Percentiles rank a stretch among this genome's conserved stretches.
These are phyloP conservation scores for Macadamia tetraphylla DNA, from an alignment of 164 flowering plant species.

Conservation along the genomic window DNA sequence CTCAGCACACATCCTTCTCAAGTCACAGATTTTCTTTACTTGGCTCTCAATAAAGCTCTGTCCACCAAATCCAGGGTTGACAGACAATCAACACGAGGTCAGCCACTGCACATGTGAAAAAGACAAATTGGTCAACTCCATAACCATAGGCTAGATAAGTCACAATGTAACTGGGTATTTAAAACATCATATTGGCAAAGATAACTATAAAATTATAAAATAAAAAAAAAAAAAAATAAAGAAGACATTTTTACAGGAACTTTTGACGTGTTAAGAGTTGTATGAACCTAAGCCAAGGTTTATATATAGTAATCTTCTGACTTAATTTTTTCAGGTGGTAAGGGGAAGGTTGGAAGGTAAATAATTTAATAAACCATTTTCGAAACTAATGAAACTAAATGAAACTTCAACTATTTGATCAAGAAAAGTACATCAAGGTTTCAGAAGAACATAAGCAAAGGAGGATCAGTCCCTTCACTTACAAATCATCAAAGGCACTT, in stretches of 20 bases:
- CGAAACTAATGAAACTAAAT: neutral
- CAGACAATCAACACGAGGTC: slow-evolving; percentile 96
- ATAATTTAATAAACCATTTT: neutral
- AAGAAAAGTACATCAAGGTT: neutral
- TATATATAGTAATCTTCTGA: neutral
- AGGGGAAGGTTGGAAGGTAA: too few species aligned
- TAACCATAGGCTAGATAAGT: neutral
- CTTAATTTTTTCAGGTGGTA: too few species aligned
- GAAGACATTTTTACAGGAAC: neutral
- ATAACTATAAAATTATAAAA: too few species aligned
- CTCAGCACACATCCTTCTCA: slow-evolving; percentile 88
- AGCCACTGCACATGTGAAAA: slow-evolving; percentile 51
- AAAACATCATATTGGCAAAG: neutral
- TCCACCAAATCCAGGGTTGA: slow-evolving; percentile 99
- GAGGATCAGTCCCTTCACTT: neutral
- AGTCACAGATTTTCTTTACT: slow-evolving; percentile 94
- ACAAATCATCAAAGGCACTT: neutral
- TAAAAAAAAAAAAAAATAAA: neutral
- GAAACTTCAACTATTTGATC: neutral
- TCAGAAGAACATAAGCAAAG: neutral
- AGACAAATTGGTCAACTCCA: slow-evolving; percentile 6
- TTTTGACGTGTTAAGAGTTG: neutral
- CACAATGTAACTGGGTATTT: too few species aligned
- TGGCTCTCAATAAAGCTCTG: slow-evolving; percentile 99
- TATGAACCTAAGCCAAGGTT: neutral